Evolutionary conservation across 805 yeast genomes (phyloP).

Genomic region (Ogataea nonfermentans): DNA sequence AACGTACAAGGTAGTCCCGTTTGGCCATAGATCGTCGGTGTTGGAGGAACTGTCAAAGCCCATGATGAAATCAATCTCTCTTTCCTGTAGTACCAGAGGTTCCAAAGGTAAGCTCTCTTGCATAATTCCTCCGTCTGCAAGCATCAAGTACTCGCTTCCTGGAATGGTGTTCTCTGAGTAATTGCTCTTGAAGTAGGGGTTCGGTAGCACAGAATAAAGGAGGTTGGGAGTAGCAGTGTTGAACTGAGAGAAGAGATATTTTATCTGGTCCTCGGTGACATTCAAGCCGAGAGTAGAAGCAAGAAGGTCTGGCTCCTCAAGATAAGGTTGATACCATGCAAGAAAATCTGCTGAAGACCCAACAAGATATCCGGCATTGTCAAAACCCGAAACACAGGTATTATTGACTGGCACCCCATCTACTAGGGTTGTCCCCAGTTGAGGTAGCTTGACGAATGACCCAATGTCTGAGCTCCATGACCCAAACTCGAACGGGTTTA

Average conservation of each 20-base stretch:
- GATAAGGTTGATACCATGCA: conserved; percentile 19
- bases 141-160: conserved; percentile 16
- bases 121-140: conserved; percentile 36
- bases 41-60: conserved; percentile 68
- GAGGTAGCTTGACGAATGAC: conserved; percentile 61
- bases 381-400: conserved; percentile 62
- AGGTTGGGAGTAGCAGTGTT: conserved; percentile 45
- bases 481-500: conserved; percentile 72
- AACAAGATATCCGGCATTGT: conserved; percentile 72
- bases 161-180: conserved; percentile 30
- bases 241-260: conserved; percentile 32
- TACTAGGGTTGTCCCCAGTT: conserved; percentile 60
- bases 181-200: conserved; percentile 39
- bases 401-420: conserved; percentile 51
- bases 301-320: conserved; percentile 14
- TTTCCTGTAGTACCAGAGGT: conserved; percentile 57
- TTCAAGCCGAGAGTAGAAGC: conserved; percentile 18
- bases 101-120: conserved; percentile 61
- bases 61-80: conserved; percentile 60
- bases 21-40: conserved; percentile 57
- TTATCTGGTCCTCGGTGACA: conserved; percentile 16
- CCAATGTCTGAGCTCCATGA: conserved; percentile 75
- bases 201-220: conserved; percentile 43
- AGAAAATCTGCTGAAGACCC: conserved; percentile 79
- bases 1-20: conserved; percentile 53